These are phyloP conservation scores for Pisolithus thermaeus DNA, from an alignment of 1,284 basidiomycete species.

Conservation along the genomic window DNA sequence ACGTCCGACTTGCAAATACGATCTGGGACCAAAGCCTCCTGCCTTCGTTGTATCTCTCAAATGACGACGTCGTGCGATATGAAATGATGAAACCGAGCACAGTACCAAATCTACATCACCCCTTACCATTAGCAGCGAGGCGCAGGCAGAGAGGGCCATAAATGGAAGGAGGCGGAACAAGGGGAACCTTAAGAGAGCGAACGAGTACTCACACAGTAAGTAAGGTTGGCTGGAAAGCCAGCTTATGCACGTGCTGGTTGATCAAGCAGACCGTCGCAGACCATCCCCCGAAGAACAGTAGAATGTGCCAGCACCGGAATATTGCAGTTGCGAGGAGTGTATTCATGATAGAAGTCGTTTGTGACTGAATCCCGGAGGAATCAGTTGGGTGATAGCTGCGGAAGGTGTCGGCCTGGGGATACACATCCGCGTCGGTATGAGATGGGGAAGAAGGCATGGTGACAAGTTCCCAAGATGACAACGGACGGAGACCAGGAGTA, in stretches of 20 bases:
- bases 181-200: too few species aligned
- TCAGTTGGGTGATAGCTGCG: slow-evolving; percentile 11
- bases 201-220: slow-evolving; percentile 49
- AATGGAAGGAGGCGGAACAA: too few species aligned
- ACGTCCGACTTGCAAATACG: slow-evolving; percentile 42
- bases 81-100: slow-evolving; percentile 69
- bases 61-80: slow-evolving; percentile 57
- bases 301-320: slow-evolving; percentile 63
- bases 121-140: background rate
- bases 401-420: background rate
- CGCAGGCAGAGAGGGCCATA: too few species aligned
- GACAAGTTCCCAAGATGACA: background rate
- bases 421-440: slow-evolving; percentile 4
- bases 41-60: slow-evolving; percentile 64
- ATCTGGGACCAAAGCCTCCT: slow-evolving; percentile 55
- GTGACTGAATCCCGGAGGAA: slow-evolving; percentile 10
- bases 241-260: slow-evolving; percentile 39
- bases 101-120: slow-evolving; percentile 36
- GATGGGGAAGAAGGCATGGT: background rate
- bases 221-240: slow-evolving; percentile 46
- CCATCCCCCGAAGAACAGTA: slow-evolving; percentile 59
- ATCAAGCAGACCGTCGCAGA: slow-evolving; percentile 48
- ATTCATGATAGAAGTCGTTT: slow-evolving; percentile 39
- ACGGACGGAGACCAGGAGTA: too few species aligned
- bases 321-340: slow-evolving; percentile 56